A percentile compares a stretch with the other conserved stretches of the same genome.
Conservation (phyloP, 352 stramenopile genomes). For the Phytopythium montanum region DNA sequence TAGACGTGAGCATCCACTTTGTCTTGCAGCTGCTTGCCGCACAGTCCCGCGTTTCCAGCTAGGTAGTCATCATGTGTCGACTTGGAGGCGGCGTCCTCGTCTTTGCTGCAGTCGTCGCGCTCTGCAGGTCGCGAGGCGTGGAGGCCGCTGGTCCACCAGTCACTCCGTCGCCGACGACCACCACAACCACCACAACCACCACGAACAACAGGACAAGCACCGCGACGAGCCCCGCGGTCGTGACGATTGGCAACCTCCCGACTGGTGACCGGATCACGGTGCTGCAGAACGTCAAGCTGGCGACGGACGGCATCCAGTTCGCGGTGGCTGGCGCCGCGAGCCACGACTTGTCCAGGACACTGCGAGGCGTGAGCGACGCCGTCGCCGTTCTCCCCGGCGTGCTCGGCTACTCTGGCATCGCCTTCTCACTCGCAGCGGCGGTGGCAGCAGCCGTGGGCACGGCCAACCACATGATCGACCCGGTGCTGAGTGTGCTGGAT, state of each 20-base stretch:
- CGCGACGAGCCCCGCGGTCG: conserved; percentile 13
- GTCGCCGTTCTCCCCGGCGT: conserved; percentile 26
- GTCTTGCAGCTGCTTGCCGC: background rate
- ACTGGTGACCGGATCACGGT: conserved; percentile 6
- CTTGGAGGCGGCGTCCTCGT: background rate
- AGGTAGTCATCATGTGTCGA: background rate
- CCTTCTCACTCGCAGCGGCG: conserved; percentile 40
- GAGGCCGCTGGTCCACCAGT: background rate
- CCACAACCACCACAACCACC: too few species aligned
- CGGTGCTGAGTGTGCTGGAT: conserved; percentile 24
- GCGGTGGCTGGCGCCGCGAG: conserved; percentile 22
- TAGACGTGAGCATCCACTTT: conserved; percentile 5
- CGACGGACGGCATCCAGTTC: conserved; percentile 42
- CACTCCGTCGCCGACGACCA: background rate
- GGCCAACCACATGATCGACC: conserved; percentile 16
- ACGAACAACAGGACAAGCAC: background rate
- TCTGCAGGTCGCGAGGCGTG: background rate
- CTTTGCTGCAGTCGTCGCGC: background rate
- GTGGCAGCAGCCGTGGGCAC: conserved; percentile 18
- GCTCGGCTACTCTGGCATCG: conserved; percentile 33
- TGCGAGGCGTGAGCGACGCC: conserved; percentile 39
- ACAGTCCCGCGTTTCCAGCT: background rate
- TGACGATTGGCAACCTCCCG: conserved; percentile 18
- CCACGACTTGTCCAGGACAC: conserved; percentile 28
- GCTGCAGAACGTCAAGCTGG: conserved; percentile 29